phyloP scores from a whole-genome alignment of 73 alveolate species.

The Paramecium sonneborni region DNA sequence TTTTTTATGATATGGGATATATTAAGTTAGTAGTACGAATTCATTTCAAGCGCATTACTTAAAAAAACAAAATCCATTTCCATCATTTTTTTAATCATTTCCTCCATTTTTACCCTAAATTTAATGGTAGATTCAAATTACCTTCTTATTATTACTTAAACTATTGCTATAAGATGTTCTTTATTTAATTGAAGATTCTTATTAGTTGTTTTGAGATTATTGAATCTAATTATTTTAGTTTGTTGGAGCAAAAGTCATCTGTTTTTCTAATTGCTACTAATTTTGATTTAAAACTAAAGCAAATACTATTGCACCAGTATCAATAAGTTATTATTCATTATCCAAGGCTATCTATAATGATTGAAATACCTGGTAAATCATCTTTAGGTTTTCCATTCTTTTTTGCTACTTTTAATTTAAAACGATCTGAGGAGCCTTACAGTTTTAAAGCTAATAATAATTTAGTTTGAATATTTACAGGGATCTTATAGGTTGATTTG shows the following conservation, averaged over 20 bases:
- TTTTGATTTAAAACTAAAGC: background rate
- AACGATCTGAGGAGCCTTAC: background rate
- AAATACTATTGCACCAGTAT: slow-evolving; percentile 25
- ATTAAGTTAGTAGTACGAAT: background rate
- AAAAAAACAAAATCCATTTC: slow-evolving; percentile 32
- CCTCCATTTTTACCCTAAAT: background rate
- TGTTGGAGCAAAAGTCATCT: background rate
- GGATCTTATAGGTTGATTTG: background rate
- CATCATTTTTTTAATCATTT: background rate
- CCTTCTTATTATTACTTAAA: background rate
- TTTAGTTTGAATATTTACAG: background rate
- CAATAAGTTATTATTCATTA: background rate
- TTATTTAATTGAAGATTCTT: background rate
- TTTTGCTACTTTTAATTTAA: slow-evolving; percentile 20
- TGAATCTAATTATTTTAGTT: background rate
- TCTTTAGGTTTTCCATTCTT: slow-evolving; percentile 53
- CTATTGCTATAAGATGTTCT: slow-evolving; percentile 49
- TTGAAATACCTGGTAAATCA: slow-evolving; percentile 13
- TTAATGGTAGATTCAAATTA: background rate
- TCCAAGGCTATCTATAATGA: background rate
- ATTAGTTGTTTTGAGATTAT: background rate
- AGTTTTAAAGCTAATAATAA: background rate
- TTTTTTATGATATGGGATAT: background rate
- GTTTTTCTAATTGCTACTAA: background rate
- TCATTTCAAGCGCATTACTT: slow-evolving; percentile 4